Evolutionary conservation across 1,139 yeast genomes (phyloP).

Genomic region (Taphrina deformans): DNA sequence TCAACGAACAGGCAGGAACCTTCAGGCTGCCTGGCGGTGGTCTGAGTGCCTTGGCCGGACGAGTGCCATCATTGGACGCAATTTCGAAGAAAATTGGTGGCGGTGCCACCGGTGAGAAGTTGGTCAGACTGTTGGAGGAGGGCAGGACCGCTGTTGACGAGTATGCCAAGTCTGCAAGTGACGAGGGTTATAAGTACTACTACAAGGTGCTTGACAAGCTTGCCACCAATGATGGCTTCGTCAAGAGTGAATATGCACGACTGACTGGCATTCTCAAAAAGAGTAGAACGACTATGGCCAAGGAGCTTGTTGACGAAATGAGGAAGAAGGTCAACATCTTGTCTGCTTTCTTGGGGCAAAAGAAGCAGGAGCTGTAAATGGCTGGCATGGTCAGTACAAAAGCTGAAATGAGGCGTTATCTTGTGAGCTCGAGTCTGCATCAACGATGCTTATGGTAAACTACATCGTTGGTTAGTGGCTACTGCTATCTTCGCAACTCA

Average conservation of each 20-base stretch:
- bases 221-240: conserved; percentile 27
- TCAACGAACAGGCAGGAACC: conserved; percentile 57
- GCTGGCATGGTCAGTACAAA: background rate
- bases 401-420: too few species aligned
- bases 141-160: conserved; percentile 42
- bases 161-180: conserved; percentile 29
- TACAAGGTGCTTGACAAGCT: conserved; percentile 33
- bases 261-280: conserved; percentile 22
- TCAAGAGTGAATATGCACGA: conserved; percentile 28
- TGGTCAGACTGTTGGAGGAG: conserved; percentile 41
- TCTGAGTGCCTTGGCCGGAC: conserved; percentile 58
- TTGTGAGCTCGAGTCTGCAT: too few species aligned
- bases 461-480: too few species aligned
- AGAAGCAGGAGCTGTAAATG: conserved; percentile 20
- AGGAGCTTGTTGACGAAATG: conserved; percentile 23
- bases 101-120: conserved; percentile 39
- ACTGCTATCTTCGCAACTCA: too few species aligned
- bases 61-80: conserved; percentile 51
- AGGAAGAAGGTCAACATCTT: conserved; percentile 32
- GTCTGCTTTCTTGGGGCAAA: conserved; percentile 26
- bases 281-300: conserved; percentile 14
- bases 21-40: conserved; percentile 58
- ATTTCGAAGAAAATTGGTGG: conserved; percentile 31
- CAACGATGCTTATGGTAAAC: too few species aligned
- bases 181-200: conserved; percentile 32